phyloP scores from a whole-genome alignment of 129 eudicot species.

The Escallonia herrerae region DNA sequence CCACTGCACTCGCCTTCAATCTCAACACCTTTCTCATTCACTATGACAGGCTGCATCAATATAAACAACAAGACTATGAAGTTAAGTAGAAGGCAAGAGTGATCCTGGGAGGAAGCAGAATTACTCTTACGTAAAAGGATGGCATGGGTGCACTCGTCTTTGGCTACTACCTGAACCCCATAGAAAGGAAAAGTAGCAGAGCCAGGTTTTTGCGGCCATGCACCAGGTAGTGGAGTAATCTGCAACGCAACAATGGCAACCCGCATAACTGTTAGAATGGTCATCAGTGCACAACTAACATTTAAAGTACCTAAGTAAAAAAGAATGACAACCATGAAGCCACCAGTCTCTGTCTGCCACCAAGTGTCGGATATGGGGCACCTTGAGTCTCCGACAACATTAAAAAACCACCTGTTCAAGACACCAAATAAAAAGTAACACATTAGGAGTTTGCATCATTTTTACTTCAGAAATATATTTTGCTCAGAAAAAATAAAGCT shows the following conservation, averaged over 20 bases:
- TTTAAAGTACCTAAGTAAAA: conserved; percentile 2
- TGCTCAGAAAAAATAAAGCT: not conserved
- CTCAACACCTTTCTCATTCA: conserved; percentile 92
- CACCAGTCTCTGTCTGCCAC: conserved; percentile 99
- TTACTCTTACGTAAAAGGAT: not conserved
- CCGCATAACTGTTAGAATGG: conserved; percentile 1
- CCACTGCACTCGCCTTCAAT: conserved; percentile 97
- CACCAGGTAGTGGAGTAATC: conserved; percentile 98
- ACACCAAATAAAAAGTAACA: not conserved
- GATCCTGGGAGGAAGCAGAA: not conserved
- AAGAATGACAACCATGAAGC: conserved; percentile 65
- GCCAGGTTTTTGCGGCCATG: conserved; percentile 99
- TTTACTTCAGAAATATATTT: not conserved
- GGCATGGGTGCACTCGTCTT: not conserved
- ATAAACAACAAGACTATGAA: conserved; percentile 5
- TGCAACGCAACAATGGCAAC: conserved; percentile 25
- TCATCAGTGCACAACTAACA: not conserved
- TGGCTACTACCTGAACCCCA: conserved; percentile 79
- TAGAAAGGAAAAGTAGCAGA: conserved; percentile 98
- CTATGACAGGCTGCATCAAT: conserved; percentile 79
- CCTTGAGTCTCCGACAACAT: conserved; percentile 86
- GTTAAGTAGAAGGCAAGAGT: not conserved
- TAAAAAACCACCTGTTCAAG: conserved; percentile 70
- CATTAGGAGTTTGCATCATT: not conserved
- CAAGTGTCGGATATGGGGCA: conserved; percentile 99